These are phyloP conservation scores for Endothia cerciana DNA, from an alignment of 2,329 filamentous ascomycete genomes.

Conservation along the genomic window DNA sequence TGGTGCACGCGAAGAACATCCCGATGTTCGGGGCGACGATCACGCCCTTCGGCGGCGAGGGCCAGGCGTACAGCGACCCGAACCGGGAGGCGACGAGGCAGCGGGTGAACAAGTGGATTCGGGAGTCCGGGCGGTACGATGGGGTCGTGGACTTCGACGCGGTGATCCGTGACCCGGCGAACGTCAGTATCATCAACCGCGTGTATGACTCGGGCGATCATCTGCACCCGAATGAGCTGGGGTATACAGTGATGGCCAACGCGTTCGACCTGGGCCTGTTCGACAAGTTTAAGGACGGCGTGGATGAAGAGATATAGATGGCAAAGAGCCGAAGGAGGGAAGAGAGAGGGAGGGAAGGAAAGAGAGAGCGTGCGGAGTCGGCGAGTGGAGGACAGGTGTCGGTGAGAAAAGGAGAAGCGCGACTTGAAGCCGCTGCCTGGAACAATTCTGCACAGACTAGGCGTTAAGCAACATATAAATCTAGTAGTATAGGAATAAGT, in stretches of 20 bases:
- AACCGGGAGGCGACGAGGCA: slow-evolving; percentile 57
- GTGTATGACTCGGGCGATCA: slow-evolving; percentile 62
- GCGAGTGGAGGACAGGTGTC: not conserved
- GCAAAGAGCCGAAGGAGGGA: not conserved
- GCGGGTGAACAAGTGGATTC: slow-evolving; percentile 62
- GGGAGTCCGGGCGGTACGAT: slow-evolving; percentile 58
- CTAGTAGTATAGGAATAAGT: not conserved
- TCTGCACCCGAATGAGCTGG: slow-evolving; percentile 59
- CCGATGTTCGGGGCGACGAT: slow-evolving; percentile 61
- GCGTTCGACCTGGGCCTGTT: slow-evolving; percentile 58
- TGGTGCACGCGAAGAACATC: slow-evolving; percentile 56
- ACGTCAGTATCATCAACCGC: slow-evolving; percentile 47
- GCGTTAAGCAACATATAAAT: too few relatives aligned
- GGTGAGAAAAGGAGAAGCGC: not conserved
- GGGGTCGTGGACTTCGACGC: slow-evolving; percentile 65
- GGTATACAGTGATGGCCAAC: slow-evolving; percentile 60
- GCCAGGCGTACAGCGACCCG: slow-evolving; percentile 54
- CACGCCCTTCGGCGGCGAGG: slow-evolving; percentile 47
- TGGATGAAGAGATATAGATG: slow-evolving; percentile 30
- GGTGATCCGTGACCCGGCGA: slow-evolving; percentile 52
- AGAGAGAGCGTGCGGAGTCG: not conserved
- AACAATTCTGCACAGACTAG: not conserved
- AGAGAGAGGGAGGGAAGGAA: not conserved
- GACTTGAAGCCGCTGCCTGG: not conserved
- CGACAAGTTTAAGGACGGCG: slow-evolving; percentile 38